phyloP scores from a whole-genome alignment of 2,329 filamentous ascomycete genomes.

The Teratosphaeria pseudoeucalypti region DNA sequence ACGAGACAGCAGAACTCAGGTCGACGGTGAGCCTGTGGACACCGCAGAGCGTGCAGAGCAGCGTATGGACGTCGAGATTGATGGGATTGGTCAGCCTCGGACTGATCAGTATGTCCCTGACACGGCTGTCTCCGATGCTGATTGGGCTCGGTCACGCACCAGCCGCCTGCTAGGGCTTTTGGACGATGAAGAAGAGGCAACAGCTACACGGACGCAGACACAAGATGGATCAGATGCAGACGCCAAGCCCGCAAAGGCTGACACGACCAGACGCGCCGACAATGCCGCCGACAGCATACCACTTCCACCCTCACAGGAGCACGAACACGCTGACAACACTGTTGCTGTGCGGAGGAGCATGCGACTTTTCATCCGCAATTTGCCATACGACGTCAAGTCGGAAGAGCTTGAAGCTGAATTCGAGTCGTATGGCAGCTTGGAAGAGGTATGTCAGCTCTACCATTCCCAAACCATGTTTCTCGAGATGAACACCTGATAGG shows the following conservation, averaged over 20 bases:
- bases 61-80: neutral
- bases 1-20: neutral
- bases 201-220: conserved; percentile 1
- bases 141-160: conserved; percentile 86
- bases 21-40: neutral
- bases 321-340: conserved; percentile 30
- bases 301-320: conserved; percentile 17
- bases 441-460: conserved; percentile 63
- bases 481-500: conserved; percentile 99
- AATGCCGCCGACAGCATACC: conserved; percentile 10
- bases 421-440: conserved; percentile 58
- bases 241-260: conserved; percentile 3
- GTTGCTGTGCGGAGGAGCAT: conserved; percentile 60
- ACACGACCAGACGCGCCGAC: conserved; percentile 16
- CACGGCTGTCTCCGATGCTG: conserved; percentile 58
- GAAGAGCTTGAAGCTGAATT: conserved; percentile 68
- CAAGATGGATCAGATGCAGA: conserved; percentile 4
- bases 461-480: conserved; percentile 12
- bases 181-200: conserved; percentile 49
- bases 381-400: conserved; percentile 70
- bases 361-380: conserved; percentile 78
- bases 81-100: neutral
- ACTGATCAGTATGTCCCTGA: conserved; percentile 9
- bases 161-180: conserved; percentile 76
- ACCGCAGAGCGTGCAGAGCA: neutral